These are phyloP conservation scores for Lagenaria siceraria DNA, from an alignment of 306 rosid genomes.

Conservation along the genomic window DNA sequence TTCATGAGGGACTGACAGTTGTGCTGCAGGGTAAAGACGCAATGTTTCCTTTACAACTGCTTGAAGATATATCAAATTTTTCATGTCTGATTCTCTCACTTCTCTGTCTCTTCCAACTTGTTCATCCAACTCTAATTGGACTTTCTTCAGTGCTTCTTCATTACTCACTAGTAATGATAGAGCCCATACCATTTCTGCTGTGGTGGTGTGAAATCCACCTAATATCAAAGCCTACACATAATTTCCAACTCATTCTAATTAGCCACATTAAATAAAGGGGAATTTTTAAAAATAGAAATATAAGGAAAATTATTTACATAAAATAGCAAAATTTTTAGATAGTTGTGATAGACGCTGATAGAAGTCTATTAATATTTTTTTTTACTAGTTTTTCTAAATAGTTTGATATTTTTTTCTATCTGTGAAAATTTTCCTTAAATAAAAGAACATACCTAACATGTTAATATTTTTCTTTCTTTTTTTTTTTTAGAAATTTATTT, in stretches of 20 bases:
- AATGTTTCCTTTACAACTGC: slow-evolving; percentile 20
- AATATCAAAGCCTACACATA: neutral
- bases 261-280: no score
- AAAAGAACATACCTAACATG: no score
- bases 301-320: no score
- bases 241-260: neutral
- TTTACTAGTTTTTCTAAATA: no score
- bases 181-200: slow-evolving; percentile 3
- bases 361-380: no score
- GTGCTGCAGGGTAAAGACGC: slow-evolving; percentile 18
- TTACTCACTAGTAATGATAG: slow-evolving; percentile 1
- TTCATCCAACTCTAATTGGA: neutral
- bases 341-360: no score
- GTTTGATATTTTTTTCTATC: no score
- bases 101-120: slow-evolving; percentile 9
- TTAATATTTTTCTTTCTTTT: no score
- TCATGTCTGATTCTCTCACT: slow-evolving; percentile 14
- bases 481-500: neutral
- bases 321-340: no score
- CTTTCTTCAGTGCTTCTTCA: neutral
- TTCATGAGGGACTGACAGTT: slow-evolving; percentile 12
- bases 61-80: slow-evolving; percentile 11
- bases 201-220: neutral
- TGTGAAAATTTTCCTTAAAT: no score
- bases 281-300: no score